These are phyloP conservation scores for Tetratostichococcus sp. DNA, from an alignment of 139 green algal species.

Conservation along the genomic window DNA sequence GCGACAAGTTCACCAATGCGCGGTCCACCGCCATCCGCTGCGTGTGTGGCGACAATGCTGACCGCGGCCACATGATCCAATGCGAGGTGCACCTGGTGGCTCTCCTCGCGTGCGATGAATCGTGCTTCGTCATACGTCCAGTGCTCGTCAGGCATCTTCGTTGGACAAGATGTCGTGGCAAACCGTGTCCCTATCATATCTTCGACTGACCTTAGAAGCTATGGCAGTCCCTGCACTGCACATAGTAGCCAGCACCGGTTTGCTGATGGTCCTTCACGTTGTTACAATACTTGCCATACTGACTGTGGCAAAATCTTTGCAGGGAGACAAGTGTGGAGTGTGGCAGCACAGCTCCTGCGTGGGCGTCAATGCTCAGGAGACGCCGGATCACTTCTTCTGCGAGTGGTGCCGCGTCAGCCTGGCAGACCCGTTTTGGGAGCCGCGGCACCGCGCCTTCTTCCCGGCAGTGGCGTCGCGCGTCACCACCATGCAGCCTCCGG, in stretches of 20 bases:
- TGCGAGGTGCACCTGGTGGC: constrained; percentile 35
- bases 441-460: neutral
- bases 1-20: neutral
- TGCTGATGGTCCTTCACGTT: too few relatives aligned
- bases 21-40: constrained; percentile 41
- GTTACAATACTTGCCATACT: too few relatives aligned
- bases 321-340: constrained; percentile 45
- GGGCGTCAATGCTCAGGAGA: constrained; percentile 1
- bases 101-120: neutral
- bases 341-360: constrained; percentile 71
- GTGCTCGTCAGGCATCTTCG: neutral
- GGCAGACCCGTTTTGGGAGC: constrained; percentile 71
- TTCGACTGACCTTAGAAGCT: too few relatives aligned
- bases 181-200: neutral
- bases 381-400: constrained; percentile 36
- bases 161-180: neutral
- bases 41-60: constrained; percentile 28
- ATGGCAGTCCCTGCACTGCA: neutral
- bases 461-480: too few relatives aligned
- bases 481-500: neutral
- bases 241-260: too few relatives aligned
- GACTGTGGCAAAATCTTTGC: too few relatives aligned
- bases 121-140: neutral
- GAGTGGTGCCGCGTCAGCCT: constrained; percentile 47
- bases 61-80: constrained; percentile 50